phyloP scores from a whole-genome alignment of 1,284 basidiomycete genomes.

The Ustilago hordei region DNA sequence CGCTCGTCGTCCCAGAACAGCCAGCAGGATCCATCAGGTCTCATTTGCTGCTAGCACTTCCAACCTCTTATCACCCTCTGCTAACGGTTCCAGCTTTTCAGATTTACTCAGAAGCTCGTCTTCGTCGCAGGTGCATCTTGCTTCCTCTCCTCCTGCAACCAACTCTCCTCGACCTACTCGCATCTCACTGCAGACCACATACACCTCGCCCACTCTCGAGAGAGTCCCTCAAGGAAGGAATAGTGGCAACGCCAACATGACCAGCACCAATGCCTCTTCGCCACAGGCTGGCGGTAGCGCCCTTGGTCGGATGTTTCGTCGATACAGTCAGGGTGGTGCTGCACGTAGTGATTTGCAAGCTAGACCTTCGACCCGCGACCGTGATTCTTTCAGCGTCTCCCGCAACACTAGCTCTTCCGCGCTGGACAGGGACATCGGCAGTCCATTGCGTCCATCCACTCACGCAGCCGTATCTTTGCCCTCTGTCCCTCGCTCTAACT shows the following conservation, averaged over 20 bases:
- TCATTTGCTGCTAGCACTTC: conserved; percentile 48
- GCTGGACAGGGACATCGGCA: conserved; percentile 20
- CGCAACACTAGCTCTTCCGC: conserved; percentile 35
- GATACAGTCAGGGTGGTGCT: conserved; percentile 55
- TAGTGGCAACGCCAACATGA: conserved; percentile 15
- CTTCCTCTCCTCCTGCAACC: conserved; percentile 9
- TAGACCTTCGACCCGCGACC: conserved; percentile 23
- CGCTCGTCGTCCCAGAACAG: conserved; percentile 28
- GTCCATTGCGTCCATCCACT: conserved; percentile 19
- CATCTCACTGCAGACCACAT: conserved; percentile 12
- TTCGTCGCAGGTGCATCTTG: conserved; percentile 31
- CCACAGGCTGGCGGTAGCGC: conserved; percentile 29
- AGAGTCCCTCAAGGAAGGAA: neutral
- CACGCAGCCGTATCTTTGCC: conserved; percentile 14
- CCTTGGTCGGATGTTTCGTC: conserved; percentile 61
- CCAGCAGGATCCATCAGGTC: conserved; percentile 19
- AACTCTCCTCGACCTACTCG: conserved; percentile 16
- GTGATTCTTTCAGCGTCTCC: conserved; percentile 27
- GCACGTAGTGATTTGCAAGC: conserved; percentile 19
- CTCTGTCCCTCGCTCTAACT: conserved; percentile 30
- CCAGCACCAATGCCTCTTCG: conserved; percentile 18
- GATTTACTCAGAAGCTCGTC: conserved; percentile 40
- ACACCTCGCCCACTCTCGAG: conserved; percentile 15
- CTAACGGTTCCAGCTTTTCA: conserved; percentile 16
- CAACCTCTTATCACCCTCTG: conserved; percentile 25